Conservation (phyloP, 805 yeast species). For the Saccharomyces jurei region DNA sequence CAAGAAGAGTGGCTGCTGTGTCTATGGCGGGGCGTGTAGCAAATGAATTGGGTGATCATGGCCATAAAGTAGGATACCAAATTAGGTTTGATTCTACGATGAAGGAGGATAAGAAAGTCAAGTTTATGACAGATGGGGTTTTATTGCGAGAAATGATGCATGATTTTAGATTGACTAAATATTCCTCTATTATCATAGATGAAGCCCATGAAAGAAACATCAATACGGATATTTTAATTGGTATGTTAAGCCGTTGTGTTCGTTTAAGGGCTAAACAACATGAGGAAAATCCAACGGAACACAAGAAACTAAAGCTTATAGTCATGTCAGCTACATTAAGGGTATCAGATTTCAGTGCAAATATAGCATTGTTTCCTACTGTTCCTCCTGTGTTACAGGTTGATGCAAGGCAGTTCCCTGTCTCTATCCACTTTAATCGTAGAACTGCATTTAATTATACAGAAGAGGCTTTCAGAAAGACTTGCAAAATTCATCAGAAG, state of each 20-base stretch:
- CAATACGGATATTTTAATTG: conserved; percentile 91
- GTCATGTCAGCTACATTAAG: conserved; percentile 97
- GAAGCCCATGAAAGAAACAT: conserved; percentile 97
- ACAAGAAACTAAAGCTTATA: conserved; percentile 66
- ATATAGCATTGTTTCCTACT: conserved; percentile 50
- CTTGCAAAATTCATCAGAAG: conserved; percentile 75
- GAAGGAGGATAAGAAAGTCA: conserved; percentile 58
- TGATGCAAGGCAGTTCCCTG: conserved; percentile 92
- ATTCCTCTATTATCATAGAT: conserved; percentile 83
- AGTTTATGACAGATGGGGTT: conserved; percentile 94
- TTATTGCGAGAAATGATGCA: conserved; percentile 85
- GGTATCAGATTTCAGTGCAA: conserved; percentile 88
- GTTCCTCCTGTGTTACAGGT: conserved; percentile 87
- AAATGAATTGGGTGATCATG: conserved; percentile 66
- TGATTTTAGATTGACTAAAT: conserved; percentile 72
- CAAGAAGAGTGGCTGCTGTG: conserved; percentile 89
- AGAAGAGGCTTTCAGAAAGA: conserved; percentile 78
- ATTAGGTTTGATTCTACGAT: conserved; percentile 71
- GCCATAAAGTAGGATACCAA: conserved; percentile 66
- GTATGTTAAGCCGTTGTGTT: conserved; percentile 84
- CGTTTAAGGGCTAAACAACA: conserved; percentile 55
- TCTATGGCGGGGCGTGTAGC: conserved; percentile 82
- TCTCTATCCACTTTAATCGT: conserved; percentile 80
- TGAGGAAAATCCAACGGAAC: conserved; percentile 37
- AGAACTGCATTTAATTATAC: conserved; percentile 70